phyloP scores from a whole-genome alignment of 176 grass and related monocot species.

The sorghum (Sorghum bicolor) region Sorghum_bicolor_NCBIv3 NC_012870.2:8187501-8188000 shows the following conservation, averaged over 20 bases:
- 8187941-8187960: not conserved
- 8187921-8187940: not conserved
- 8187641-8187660: not conserved
- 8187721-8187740: too few relatives aligned
- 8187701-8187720: not conserved
- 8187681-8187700: not conserved
- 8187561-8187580: constrained; percentile 13
- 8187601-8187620: constrained; percentile 38
- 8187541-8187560: constrained; percentile 5
- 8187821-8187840: too few relatives aligned
- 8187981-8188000: too few relatives aligned
- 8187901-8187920: not conserved
- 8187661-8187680: not conserved
- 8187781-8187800: too few relatives aligned
- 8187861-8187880: not conserved
- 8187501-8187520: constrained; percentile 13
- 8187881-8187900: not conserved
- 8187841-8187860: too few relatives aligned
- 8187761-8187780: not conserved
- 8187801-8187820: too few relatives aligned
- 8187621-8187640: not conserved
- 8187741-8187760: not conserved
- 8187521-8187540: not conserved
- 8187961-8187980: not conserved
- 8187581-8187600: constrained; percentile 22